Evolutionary conservation across 768 basidiomycete genomes (phyloP), one percentile per base, ranked within the genome.

Genomic region (Pulveroboletus sp.): DNA sequence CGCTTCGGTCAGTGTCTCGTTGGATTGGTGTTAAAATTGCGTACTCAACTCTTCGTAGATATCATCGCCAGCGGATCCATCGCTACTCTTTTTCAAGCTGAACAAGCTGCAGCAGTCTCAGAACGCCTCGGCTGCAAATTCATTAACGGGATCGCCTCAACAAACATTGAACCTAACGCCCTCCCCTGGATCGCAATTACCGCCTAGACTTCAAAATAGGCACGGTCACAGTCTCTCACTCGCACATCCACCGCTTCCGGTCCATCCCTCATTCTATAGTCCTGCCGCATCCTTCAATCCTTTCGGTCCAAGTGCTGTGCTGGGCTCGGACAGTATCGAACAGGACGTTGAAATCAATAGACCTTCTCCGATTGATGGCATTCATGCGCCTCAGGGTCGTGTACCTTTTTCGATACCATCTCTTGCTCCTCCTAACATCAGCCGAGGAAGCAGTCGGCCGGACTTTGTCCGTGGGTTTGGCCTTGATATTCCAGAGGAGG

Each of bases 51-150:
- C 47, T 27, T 50, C 33, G 21, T 60, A 93, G 90, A 88, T 92
- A 69, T 92, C 90, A 2, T 91, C 89, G n/a, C 89, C 90, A 27
- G 89, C 89, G 5, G 90, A 92, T 63, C 89, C 90, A 27, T 85
- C 86, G 17, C 68, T 93, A 21, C 73, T 93, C 17, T 77, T 82
- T 56, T 90, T 86, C 71, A 91, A 89, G 66, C 73, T 92, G 39
- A 89, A 89, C 70, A 89, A 89, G 68, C 73, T 93, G 9, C 89
- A 89, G 55, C 84, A 84, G 67, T 77, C 84, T 0, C 86, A 88
- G 57, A 69, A 65, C 46, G 69, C 69, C 15, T 76, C 78, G 3
- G 70, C 76, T 4, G 63, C 73, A 1, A 74, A 72, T 46, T 88
- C 86, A 1, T 63, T 82, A 27, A 70, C 83, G 11, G 68, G 77